phyloP scores from a whole-genome alignment of 1,284 basidiomycete genomes.

The Kwoniella shivajii region DNA sequence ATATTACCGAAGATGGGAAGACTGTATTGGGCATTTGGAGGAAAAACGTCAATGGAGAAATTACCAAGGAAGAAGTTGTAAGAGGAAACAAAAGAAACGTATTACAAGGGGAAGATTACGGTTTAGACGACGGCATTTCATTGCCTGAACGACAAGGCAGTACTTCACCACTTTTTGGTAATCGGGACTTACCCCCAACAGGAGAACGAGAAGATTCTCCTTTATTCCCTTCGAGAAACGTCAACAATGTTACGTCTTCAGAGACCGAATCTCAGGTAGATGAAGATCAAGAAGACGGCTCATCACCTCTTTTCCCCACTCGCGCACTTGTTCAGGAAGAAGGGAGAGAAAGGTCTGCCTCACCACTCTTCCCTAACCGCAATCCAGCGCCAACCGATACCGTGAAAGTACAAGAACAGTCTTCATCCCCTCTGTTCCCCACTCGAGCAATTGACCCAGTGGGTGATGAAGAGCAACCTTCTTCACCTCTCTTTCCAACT shows the following conservation, averaged over 20 bases:
- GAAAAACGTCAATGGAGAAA: conserved; percentile 14
- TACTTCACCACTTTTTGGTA: conserved; percentile 20
- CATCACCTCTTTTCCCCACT: conserved; percentile 28
- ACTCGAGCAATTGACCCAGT: background rate
- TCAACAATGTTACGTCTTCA: background rate
- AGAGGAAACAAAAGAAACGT: conserved; percentile 22
- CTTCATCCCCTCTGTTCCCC: conserved; percentile 26
- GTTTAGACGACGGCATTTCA: conserved; percentile 8
- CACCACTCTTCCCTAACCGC: conserved; percentile 14
- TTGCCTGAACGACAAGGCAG: background rate
- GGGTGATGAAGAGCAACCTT: background rate
- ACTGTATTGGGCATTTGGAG: conserved; percentile 14
- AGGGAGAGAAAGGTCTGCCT: conserved; percentile 13
- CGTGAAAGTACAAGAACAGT: too few species aligned
- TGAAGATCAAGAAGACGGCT: conserved; percentile 1
- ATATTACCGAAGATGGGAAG: conserved; percentile 6
- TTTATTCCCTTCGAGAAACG: conserved; percentile 16
- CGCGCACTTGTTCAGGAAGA: background rate
- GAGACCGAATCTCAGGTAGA: background rate
- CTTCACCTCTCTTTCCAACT: conserved; percentile 23
- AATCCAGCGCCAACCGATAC: background rate
- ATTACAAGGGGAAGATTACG: conserved; percentile 7
- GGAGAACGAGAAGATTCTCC: conserved; percentile 15
- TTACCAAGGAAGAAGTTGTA: conserved; percentile 27
- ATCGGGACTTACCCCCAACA: conserved; percentile 1